Evolutionary conservation across 2,329 filamentous ascomycete species (phyloP), one percentile per base, ranked within the genome.

Genomic region (Teratosphaeria nubilosa): DNA sequence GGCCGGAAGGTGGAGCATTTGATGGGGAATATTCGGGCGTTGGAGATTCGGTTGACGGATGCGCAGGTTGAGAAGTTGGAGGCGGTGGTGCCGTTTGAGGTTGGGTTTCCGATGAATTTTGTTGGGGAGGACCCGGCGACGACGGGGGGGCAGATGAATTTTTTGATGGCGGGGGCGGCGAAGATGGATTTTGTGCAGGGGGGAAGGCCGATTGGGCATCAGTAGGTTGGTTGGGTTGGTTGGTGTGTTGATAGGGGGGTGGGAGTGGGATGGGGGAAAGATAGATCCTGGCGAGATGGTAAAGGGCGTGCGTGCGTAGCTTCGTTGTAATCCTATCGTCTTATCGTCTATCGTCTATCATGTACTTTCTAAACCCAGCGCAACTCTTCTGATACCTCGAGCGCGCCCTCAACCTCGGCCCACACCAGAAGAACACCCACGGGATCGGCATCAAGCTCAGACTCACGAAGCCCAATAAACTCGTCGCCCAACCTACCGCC

Each of bases 41-140:
- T 91, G 41, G 77, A 76, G 1, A 74, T 90, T 50, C 73, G 78
- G 57, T 74, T 91, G 37, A 80, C 75, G 0, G 69, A 76, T 0
- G 78, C 86, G 59, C 85, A 91, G 51, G 81, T 91, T 27, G 72
- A 81, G 41, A 80, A 84, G 64, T 84, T 91, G 59, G 87, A 91
- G 60, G 74, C 67, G 5, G 83, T 84, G 0, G 77, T 76, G 37
- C 74, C 76, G 0, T 58, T 51, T 27, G 52, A 45, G 25, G 5
- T 53, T 20, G 86, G 86, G 0, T 91, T 90, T 71, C 87, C 87
- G 0, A 73, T 77, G 60, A 82, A 75, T 67, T 82, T 90, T 64
- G 69, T 87, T 14, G 67, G 67, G 14, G 60, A 65, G 56, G 69
- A 72, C 56, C 69, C 69, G 14, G 63, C 67, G 45, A 54, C 67